Evolutionary conservation across 768 basidiomycete species (phyloP), one percentile per base, ranked within the genome.

Genomic region (Lepiota subincarnata): DNA sequence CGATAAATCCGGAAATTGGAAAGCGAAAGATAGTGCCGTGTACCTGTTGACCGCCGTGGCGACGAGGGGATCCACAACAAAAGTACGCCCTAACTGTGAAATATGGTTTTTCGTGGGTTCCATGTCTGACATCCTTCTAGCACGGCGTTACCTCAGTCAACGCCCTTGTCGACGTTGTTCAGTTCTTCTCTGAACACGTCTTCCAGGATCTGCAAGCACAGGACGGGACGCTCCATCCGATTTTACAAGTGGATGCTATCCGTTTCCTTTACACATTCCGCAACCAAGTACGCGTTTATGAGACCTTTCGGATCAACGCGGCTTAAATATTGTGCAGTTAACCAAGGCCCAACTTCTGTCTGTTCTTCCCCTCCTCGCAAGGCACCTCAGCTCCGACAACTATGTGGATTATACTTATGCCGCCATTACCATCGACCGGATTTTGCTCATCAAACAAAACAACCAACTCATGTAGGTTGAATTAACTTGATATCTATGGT

Each of bases 341-440:
- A 94, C 92, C 5, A 98, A 98, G 72, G 82, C 87, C 13, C 96
- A 99, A 78, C 77, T 98, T 8, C 77, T 95, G 6, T 86, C 91
- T 1, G 96, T 98, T 18, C 73, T 98, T 1, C 97, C 96, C 0
- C 76, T 91, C 16, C 82, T 98, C 8, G 81, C 87, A 22, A 84
- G 78, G 11, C 95, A 96, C 66, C 83, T 98, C 31, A 73, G 75
- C 4, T 92, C 91, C 16, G 73, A 79, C 48, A 92, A 93, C 64
- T 95, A 92, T 69, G 96, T 98, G 44, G 87, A 89, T 20, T 96
- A 89, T 62, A 95, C 96, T 0, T 98, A 98, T 68, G 93, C 95
- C 7, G 95, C 97, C 14, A 94, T 98, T 62, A 92, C 95, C n/a
- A 95, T 99, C 64, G 97, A 99, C 64, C 82, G 94, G 6, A 86